These are phyloP conservation scores for Boletus coccyginus DNA, from an alignment of 768 basidiomycete species.

Conservation along the genomic window DNA sequence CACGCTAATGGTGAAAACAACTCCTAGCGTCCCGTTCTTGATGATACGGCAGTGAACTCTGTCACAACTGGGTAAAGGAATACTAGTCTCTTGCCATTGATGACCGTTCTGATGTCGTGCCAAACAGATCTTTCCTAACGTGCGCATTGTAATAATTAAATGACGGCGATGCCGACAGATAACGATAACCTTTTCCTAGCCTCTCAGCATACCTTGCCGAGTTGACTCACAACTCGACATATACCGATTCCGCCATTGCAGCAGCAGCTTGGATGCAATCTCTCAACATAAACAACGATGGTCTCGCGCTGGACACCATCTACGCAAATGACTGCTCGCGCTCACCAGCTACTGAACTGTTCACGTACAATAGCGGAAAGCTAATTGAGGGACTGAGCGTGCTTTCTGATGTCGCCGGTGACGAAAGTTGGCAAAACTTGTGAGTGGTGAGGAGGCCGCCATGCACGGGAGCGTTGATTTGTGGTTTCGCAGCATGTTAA, in stretches of 20 bases:
- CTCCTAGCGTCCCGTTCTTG: conserved; percentile 39
- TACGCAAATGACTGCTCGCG: conserved; percentile 45
- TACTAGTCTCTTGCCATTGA: neutral
- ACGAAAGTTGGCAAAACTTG: conserved; percentile 41
- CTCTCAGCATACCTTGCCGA: conserved; percentile 50
- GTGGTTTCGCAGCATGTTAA: conserved; percentile 31
- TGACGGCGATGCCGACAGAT: neutral
- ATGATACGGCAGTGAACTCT: conserved; percentile 46
- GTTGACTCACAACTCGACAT: conserved; percentile 42
- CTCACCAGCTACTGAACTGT: conserved; percentile 44
- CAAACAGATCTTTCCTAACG: conserved; percentile 39
- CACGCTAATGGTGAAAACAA: neutral
- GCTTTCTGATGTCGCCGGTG: conserved; percentile 40
- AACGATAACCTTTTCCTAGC: conserved; percentile 22
- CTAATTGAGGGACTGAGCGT: conserved; percentile 51
- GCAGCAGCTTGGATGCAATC: conserved; percentile 49
- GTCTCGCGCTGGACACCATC: conserved; percentile 48
- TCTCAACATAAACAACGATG: conserved; percentile 41
- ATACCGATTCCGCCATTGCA: conserved; percentile 44
- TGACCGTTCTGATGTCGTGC: neutral
- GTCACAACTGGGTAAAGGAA: conserved; percentile 46
- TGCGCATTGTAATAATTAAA: conserved; percentile 14
- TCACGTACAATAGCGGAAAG: conserved; percentile 57
- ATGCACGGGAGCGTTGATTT: neutral
- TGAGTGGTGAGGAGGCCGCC: conserved; percentile 20